phyloP scores from a whole-genome alignment of 1,284 basidiomycete genomes.

The Prillingera fragicola region DNA sequence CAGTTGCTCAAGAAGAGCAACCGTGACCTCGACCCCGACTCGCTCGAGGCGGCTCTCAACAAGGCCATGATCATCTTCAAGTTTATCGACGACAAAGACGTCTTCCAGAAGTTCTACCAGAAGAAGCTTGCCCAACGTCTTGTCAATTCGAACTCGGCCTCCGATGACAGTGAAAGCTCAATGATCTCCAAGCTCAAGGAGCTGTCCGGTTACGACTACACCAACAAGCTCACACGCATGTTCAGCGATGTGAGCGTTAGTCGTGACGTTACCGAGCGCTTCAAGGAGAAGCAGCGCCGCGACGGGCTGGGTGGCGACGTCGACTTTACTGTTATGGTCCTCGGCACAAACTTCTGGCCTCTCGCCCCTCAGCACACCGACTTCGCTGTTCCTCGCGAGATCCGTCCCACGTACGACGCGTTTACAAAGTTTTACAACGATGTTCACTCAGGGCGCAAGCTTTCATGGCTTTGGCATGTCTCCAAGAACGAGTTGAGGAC shows the following conservation, averaged over 20 bases:
- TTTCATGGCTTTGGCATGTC: conserved; percentile 98
- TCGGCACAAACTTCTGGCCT: conserved; percentile 96
- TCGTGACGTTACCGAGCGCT: conserved; percentile 93
- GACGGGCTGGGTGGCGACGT: conserved; percentile 59
- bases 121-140: conserved; percentile 94
- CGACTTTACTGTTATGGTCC: conserved; percentile 87
- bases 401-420: conserved; percentile 78
- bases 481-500: conserved; percentile 93
- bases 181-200: conserved; percentile 99
- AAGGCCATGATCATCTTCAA: conserved; percentile 97
- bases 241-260: conserved; percentile 96
- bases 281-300: conserved; percentile 88
- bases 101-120: conserved; percentile 98
- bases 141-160: conserved; percentile 86
- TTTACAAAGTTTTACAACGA: conserved; percentile 92
- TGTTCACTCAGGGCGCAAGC: conserved; percentile 69
- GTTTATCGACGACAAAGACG: conserved; percentile 98
- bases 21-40: conserved; percentile 84
- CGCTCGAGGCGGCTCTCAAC: conserved; percentile 82
- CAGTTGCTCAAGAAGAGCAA: conserved; percentile 89
- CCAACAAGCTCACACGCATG: conserved; percentile 96
- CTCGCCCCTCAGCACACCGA: conserved; percentile 75
- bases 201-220: conserved; percentile 97
- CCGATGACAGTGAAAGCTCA: conserved; percentile 92
- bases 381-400: conserved; percentile 82